Percentiles rank a stretch among this genome's conserved stretches.
phyloP scores from a whole-genome alignment of 2,329 filamentous ascomycete genomes.

The Aspergillus unguis region DNA sequence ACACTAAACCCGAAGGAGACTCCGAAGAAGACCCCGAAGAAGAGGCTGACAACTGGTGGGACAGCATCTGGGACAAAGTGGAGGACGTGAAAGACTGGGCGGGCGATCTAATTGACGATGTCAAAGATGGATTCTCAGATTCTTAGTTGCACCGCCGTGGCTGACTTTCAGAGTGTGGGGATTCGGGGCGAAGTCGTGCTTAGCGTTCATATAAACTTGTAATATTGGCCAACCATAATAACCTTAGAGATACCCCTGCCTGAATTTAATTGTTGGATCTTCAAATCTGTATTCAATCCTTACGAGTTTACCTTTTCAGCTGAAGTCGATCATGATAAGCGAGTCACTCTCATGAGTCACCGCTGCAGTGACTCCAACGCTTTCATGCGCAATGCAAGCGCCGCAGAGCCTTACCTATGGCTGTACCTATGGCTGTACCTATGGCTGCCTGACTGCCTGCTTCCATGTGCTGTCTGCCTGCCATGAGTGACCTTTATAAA shows the following conservation, averaged over 20 bases:
- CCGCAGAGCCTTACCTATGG: too few relatives aligned
- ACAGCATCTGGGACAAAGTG: conserved; percentile 32
- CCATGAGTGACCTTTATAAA: too few relatives aligned
- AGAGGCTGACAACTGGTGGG: conserved; percentile 28
- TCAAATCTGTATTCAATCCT: background rate
- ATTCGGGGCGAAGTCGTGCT: background rate
- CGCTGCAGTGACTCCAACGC: background rate
- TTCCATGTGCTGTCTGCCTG: too few relatives aligned
- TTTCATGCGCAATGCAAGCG: too few relatives aligned
- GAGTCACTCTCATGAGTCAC: background rate
- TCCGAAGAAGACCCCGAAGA: conserved; percentile 15
- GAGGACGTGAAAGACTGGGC: conserved; percentile 37
- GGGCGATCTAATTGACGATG: conserved; percentile 27
- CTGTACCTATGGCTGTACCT: too few relatives aligned
- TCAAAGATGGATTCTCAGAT: conserved; percentile 27
- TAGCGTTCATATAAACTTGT: background rate
- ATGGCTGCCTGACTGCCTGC: too few relatives aligned
- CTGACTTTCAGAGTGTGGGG: background rate
- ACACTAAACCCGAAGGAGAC: conserved; percentile 12
- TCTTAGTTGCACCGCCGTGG: background rate
- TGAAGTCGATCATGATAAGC: background rate
- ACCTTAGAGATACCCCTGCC: conserved; percentile 8
- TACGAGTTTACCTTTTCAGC: background rate
- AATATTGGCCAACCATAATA: conserved; percentile 3
- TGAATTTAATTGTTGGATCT: conserved; percentile 1